Percentiles rank a stretch among this genome's conserved stretches.
Evolutionary conservation across 257 asterid genomes (phyloP).

Genomic region (Solanum pinnatisectum): DNA sequence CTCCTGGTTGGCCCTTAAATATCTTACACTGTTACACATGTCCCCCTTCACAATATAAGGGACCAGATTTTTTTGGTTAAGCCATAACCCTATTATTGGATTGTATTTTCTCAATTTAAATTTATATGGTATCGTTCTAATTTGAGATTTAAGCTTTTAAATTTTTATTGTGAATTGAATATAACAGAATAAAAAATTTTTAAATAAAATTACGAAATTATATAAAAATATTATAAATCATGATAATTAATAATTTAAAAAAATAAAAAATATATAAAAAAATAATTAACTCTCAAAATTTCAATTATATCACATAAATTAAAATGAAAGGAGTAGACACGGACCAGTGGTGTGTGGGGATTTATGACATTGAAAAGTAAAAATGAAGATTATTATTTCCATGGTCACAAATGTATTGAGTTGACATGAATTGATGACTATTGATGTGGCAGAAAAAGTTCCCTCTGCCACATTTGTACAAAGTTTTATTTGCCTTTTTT

Average conservation of each 20-base stretch:
- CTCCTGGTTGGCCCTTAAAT: not conserved
- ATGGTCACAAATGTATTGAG: not conserved
- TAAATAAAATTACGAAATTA: too few relatives aligned
- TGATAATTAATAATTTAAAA: accelerated
- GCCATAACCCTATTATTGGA: not conserved
- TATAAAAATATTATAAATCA: too few relatives aligned
- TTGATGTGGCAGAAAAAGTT: not conserved
- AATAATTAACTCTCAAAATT: too few relatives aligned
- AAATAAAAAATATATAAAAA: too few relatives aligned
- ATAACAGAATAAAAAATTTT: too few relatives aligned
- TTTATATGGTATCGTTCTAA: too few relatives aligned
- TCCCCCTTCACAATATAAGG: not conserved
- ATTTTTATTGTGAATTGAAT: too few relatives aligned
- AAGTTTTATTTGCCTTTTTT: not conserved
- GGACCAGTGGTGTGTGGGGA: not conserved
- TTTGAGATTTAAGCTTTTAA: too few relatives aligned
- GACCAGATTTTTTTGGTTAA: not conserved
- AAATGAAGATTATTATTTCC: not conserved
- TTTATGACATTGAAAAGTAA: not conserved
- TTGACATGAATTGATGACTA: not conserved
- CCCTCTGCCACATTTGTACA: not conserved
- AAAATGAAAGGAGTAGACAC: accelerated
- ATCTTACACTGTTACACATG: not conserved
- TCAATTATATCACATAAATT: too few relatives aligned
- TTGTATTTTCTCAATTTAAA: too few relatives aligned